Percentiles rank a stretch among this genome's conserved stretches.
Conservation (phyloP, 2,329 filamentous ascomycete species). For the Paraphoma sp. region DNA sequence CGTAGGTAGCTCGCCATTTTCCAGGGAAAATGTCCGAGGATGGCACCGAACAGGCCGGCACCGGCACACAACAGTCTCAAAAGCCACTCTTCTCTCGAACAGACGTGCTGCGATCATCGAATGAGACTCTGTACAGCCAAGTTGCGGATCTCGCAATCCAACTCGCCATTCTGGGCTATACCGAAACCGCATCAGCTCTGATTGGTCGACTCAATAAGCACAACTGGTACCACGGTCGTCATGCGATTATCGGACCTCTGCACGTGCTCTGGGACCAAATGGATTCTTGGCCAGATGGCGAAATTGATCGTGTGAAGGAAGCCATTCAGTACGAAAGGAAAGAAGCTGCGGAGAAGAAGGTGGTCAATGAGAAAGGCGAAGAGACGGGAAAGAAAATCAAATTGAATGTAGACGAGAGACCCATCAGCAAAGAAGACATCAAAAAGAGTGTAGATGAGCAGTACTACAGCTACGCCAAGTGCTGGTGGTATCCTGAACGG, state of each 20-base stretch:
- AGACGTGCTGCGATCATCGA: not conserved
- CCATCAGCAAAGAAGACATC: not conserved
- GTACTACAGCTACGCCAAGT: not conserved
- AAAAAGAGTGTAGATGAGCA: not conserved
- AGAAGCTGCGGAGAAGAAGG: not conserved
- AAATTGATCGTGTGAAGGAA: not conserved
- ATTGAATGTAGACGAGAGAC: conserved; percentile 1
- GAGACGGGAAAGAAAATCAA: conserved; percentile 2
- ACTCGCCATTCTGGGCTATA: conserved; percentile 1
- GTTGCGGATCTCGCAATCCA: not conserved
- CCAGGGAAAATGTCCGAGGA: not conserved
- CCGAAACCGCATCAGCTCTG: not conserved
- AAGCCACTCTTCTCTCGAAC: not conserved
- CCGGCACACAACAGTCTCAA: not conserved
- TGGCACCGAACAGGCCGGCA: not conserved
- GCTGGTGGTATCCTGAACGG: conserved; percentile 1
- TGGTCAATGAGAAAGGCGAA: not conserved
- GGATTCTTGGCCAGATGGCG: not conserved
- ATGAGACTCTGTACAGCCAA: not conserved
- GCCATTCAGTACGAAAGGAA: not conserved
- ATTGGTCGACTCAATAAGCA: not conserved
- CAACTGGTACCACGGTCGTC: not conserved
- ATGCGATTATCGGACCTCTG: not conserved
- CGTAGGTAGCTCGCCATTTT: too few species aligned
- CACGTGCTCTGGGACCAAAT: not conserved